Evolutionary conservation across 176 grass and related monocot genomes (phyloP).

Genomic region (Carex cristatella): DNA sequence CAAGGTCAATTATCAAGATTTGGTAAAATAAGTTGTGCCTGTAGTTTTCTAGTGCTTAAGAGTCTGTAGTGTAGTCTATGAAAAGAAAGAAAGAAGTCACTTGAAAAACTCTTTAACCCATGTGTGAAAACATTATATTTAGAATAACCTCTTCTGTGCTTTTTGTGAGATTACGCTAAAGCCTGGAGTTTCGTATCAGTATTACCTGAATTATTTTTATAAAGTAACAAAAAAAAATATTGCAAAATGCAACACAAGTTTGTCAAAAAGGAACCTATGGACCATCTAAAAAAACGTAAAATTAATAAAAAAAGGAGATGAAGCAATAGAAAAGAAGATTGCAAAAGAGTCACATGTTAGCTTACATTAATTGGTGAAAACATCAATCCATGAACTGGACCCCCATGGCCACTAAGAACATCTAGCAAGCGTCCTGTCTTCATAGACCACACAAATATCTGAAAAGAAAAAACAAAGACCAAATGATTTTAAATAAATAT

Average conservation of each 20-base stretch:
- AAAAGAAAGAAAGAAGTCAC: no score
- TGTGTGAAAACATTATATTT: neutral
- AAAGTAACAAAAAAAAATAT: neutral
- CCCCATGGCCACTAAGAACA: conserved; percentile 80
- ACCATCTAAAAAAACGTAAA: neutral
- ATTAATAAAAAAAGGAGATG: conserved; percentile 13
- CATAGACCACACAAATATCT: conserved; percentile 99
- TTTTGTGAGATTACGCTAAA: neutral
- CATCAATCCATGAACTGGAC: conserved; percentile 94
- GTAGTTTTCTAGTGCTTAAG: no score
- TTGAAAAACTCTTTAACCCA: neutral
- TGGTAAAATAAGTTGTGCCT: neutral
- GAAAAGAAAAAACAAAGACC: neutral
- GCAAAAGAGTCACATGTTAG: neutral
- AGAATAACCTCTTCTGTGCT: neutral
- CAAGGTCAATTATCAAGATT: neutral
- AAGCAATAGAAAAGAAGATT: conserved; percentile 2
- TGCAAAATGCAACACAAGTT: neutral
- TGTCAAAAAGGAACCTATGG: neutral
- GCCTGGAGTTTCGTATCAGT: neutral
- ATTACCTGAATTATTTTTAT: neutral
- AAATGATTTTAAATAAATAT: conserved; percentile 4
- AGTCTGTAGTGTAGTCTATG: no score
- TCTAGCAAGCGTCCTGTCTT: conserved; percentile 97
- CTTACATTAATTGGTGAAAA: conserved; percentile 97